A percentile compares a stretch with the other conserved stretches of the same genome.
Evolutionary conservation across 768 basidiomycete genomes (phyloP).

Genomic region (Leccinum variicolor): DNA sequence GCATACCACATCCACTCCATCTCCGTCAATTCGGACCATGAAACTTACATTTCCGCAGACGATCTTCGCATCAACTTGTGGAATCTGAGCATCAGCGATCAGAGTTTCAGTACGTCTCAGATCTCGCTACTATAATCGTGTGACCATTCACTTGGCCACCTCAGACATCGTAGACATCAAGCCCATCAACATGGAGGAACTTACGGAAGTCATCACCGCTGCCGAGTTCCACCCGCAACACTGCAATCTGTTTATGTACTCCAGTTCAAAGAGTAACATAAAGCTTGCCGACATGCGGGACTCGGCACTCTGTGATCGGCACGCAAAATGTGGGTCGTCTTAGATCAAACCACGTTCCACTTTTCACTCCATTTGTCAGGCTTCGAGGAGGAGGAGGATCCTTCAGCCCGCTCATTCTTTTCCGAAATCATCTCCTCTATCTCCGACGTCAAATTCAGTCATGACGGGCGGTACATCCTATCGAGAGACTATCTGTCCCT

Average conservation of each 20-base stretch:
- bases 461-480: conserved; percentile 94
- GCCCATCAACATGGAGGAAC: conserved; percentile 99
- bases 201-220: conserved; percentile 99
- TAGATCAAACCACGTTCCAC: not conserved
- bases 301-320: conserved; percentile 91
- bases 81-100: conserved; percentile 98
- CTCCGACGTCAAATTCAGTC: conserved; percentile 98
- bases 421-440: conserved; percentile 99
- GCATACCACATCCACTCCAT: conserved; percentile 99
- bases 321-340: conserved; percentile 82
- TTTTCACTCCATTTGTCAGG: conserved; percentile 46
- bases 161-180: conserved; percentile 99
- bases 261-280: conserved; percentile 99
- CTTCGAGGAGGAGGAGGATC: conserved; percentile 99
- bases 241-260: conserved; percentile 99
- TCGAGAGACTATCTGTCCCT: conserved; percentile 96
- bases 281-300: conserved; percentile 99
- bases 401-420: conserved; percentile 96
- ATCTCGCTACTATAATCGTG: not conserved
- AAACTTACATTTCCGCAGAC: conserved; percentile 99
- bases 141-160: conserved; percentile 1
- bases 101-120: conserved; percentile 88
- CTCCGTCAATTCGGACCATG: conserved; percentile 98
- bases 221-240: conserved; percentile 97
- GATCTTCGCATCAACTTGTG: conserved; percentile 96